These are phyloP conservation scores for Symbiotaphrina buchneri DNA, from an alignment of 495 filamentous ascomycete species.

Conservation along the genomic window DNA sequence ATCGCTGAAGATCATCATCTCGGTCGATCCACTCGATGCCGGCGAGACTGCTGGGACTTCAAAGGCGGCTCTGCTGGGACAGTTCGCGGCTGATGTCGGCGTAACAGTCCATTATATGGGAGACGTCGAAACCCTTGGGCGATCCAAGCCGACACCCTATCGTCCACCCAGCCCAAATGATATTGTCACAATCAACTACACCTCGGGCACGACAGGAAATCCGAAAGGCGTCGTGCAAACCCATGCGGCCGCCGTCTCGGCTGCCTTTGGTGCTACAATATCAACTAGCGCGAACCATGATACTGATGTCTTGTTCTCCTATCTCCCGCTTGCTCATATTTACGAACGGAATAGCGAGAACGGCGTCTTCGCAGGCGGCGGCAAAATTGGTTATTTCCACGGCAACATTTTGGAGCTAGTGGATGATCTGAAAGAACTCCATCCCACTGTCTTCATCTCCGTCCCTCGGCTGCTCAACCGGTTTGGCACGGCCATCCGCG, in stretches of 20 bases:
- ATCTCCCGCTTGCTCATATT: slow-evolving; percentile 89
- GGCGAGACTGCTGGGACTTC: slow-evolving; percentile 60
- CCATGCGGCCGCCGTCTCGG: slow-evolving; percentile 61
- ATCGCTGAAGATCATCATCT: slow-evolving; percentile 70
- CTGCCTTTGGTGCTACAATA: slow-evolving; percentile 31
- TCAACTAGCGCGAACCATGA: slow-evolving; percentile 19
- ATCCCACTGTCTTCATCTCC: slow-evolving; percentile 64
- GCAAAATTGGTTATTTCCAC: slow-evolving; percentile 80
- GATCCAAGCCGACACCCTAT: slow-evolving; percentile 34
- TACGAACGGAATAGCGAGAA: slow-evolving; percentile 74
- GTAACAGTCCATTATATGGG: slow-evolving; percentile 55
- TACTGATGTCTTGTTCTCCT: slow-evolving; percentile 51
- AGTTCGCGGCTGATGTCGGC: slow-evolving; percentile 46
- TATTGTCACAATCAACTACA: slow-evolving; percentile 91
- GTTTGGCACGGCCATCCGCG: slow-evolving; percentile 63
- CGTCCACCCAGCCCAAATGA: slow-evolving; percentile 54
- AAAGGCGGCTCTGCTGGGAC: slow-evolving; percentile 54
- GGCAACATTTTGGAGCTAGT: slow-evolving; percentile 72
- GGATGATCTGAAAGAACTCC: slow-evolving; percentile 76
- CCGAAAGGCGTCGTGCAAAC: slow-evolving; percentile 86
- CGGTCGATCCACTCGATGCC: slow-evolving; percentile 61
- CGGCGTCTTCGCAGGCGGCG: slow-evolving; percentile 44
- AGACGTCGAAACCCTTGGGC: slow-evolving; percentile 61
- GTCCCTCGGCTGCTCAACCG: slow-evolving; percentile 85
- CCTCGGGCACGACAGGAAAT: slow-evolving; percentile 81